Conservation (phyloP, 106 monocot genomes). For the Xerophyta viscosa region DNA sequence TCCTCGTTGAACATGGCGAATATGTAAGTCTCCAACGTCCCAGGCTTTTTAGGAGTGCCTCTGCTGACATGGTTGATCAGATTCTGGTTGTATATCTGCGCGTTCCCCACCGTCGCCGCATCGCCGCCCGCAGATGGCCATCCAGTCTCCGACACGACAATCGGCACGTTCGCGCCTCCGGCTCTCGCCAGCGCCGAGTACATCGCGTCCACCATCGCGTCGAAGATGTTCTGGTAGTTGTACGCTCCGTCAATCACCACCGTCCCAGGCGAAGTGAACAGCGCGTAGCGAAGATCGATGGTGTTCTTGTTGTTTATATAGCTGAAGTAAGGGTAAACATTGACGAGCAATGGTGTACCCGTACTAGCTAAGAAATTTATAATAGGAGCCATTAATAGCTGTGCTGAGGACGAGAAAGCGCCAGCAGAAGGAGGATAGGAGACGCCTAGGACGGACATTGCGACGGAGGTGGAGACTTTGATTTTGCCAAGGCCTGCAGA, state of each 20-base stretch:
- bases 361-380: constrained; percentile 16
- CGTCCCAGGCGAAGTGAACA: constrained; percentile 9
- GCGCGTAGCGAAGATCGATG: constrained; percentile 22
- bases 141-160: constrained; percentile 52
- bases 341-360: constrained; percentile 25
- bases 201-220: constrained; percentile 38
- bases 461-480: constrained; percentile 28
- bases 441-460: constrained; percentile 7
- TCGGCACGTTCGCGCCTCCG: constrained; percentile 11
- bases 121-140: constrained; percentile 54
- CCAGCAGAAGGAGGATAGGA: constrained; percentile 29
- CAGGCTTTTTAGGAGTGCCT: constrained; percentile 43
- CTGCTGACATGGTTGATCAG: constrained; percentile 20
- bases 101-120: constrained; percentile 13
- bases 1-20: constrained; percentile 37
- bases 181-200: constrained; percentile 43
- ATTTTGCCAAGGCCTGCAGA: constrained; percentile 15
- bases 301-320: constrained; percentile 12
- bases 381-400: constrained; percentile 19
- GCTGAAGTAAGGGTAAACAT: constrained; percentile 54
- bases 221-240: constrained; percentile 33
- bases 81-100: constrained; percentile 32
- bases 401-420: constrained; percentile 10
- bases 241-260: constrained; percentile 22
- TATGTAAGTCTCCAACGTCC: constrained; percentile 23